Evolutionary conservation across 768 basidiomycete genomes (phyloP).

Genomic region (Lactarius akahatsu): DNA sequence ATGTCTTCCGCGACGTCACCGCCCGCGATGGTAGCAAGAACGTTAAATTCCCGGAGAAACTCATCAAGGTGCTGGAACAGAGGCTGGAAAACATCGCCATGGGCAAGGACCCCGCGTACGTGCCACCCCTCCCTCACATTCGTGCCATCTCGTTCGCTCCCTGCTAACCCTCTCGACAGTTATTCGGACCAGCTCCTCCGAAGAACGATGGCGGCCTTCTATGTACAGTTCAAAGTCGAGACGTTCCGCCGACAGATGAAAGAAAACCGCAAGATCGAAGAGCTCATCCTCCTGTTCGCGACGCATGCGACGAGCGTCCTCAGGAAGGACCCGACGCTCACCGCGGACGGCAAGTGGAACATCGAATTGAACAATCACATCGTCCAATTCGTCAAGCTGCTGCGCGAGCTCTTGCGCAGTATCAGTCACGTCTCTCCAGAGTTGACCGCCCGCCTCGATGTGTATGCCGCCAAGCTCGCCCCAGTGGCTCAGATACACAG

Average conservation of each 20-base stretch:
- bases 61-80: conserved; percentile 86
- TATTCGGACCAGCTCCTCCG: conserved; percentile 90
- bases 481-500: conserved; percentile 51
- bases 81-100: conserved; percentile 90
- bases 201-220: conserved; percentile 89
- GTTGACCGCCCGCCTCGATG: conserved; percentile 75
- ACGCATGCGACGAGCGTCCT: conserved; percentile 85
- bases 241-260: conserved; percentile 88
- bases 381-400: conserved; percentile 79
- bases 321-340: conserved; percentile 83
- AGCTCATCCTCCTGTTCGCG: conserved; percentile 94
- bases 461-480: conserved; percentile 78
- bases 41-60: conserved; percentile 91
- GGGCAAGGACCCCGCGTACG: conserved; percentile 88
- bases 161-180: conserved; percentile 39
- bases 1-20: conserved; percentile 72
- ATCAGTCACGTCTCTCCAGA: conserved; percentile 83
- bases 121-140: conserved; percentile 26
- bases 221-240: conserved; percentile 83
- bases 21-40: conserved; percentile 71
- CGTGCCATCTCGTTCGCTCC: conserved; percentile 1
- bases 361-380: conserved; percentile 90
- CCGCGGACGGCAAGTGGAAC: conserved; percentile 84
- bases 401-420: conserved; percentile 73
- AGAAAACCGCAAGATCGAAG: conserved; percentile 96